Evolutionary conservation across 2,329 filamentous ascomycete species (phyloP).

Genomic region (Exophiala alcalophila): DNA sequence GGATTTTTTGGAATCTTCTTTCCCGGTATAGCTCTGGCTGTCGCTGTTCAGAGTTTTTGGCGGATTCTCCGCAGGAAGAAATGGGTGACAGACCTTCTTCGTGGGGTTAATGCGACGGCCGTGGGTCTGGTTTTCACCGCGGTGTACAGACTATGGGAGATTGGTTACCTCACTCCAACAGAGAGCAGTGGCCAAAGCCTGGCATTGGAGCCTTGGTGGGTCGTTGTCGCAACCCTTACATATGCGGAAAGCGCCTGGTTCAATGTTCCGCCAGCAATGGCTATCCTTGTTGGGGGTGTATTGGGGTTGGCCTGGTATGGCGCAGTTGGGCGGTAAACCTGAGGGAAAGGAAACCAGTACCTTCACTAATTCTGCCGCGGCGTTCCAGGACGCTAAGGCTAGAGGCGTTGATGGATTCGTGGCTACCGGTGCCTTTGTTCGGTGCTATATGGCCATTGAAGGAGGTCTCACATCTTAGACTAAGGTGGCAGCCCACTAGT

Average conservation of each 20-base stretch:
- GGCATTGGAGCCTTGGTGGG: constrained; percentile 61
- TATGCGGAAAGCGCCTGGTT: constrained; percentile 52
- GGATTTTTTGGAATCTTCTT: constrained; percentile 48
- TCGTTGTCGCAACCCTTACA: constrained; percentile 55
- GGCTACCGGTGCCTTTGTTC: too few relatives aligned
- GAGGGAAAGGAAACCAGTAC: too few relatives aligned
- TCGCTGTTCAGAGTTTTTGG: constrained; percentile 41
- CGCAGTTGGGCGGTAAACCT: too few relatives aligned
- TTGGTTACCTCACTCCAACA: constrained; percentile 56
- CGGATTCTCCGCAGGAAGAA: constrained; percentile 47
- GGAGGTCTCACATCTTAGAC: too few relatives aligned
- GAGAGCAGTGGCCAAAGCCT: constrained; percentile 52
- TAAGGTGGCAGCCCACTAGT: too few relatives aligned
- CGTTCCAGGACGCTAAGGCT: too few relatives aligned
- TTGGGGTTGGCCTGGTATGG: constrained; percentile 50
- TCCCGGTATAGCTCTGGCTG: constrained; percentile 36
- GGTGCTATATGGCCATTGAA: too few relatives aligned
- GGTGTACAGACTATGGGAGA: constrained; percentile 62
- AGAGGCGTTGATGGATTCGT: too few relatives aligned
- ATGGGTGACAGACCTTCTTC: constrained; percentile 50
- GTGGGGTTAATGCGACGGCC: constrained; percentile 59
- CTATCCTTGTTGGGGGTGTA: constrained; percentile 47
- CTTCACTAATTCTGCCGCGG: too few relatives aligned
- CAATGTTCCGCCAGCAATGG: constrained; percentile 41
- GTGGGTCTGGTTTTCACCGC: constrained; percentile 63